Evolutionary conservation across 129 eudicot genomes (phyloP), one percentile per base, ranked within the genome.

Genomic region (Pseudognaphalium luteoalbum): DNA sequence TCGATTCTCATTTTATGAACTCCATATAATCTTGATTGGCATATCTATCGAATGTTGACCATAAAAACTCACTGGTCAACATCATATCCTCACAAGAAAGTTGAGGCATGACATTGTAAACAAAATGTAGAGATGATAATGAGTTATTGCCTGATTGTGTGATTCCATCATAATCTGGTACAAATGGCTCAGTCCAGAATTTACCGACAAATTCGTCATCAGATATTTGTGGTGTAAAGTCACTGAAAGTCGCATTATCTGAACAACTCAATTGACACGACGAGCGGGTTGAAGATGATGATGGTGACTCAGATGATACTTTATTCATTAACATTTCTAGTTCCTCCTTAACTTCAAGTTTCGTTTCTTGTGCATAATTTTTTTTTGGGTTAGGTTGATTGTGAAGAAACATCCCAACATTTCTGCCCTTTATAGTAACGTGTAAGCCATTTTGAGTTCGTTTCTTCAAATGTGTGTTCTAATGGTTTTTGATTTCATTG

Each of bases 381-480:
- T 41, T 44, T 34, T 14, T 6, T 3, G 15, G 7, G 35, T 30
- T 59, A 30, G 29, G 15, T 17, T 42, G 56, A 68, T 54, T 35
- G 4, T 61, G 19, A 57, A 39, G 17, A 0, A 77, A n/a, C 42
- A 30, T 67, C 15, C 57, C 33, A 22, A n/a, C 7, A n/a, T 67
- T 9, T 54, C 37, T 58, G 12, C n/a, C n/a, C n/a, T 33, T 59
- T 77, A 7, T 21, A 12, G 37, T 11, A 12, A 6, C 14, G 0
- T n/a, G 42, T 7, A 28, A 70, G 11, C 17, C 32, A 12, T 70
- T 8, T 11, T 70, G 39, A 51, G 41, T 33, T 63, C 58, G 56
- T 65, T 79, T 79, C 68, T 79, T 79, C 67, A 79, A 33, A 63
- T 72, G 73, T 47, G 78, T 52, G 68, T 79, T 62, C 83, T 78